phyloP scores from a whole-genome alignment of 2,329 filamentous ascomycete genomes.

The Cyclaneusma minus region DNA sequence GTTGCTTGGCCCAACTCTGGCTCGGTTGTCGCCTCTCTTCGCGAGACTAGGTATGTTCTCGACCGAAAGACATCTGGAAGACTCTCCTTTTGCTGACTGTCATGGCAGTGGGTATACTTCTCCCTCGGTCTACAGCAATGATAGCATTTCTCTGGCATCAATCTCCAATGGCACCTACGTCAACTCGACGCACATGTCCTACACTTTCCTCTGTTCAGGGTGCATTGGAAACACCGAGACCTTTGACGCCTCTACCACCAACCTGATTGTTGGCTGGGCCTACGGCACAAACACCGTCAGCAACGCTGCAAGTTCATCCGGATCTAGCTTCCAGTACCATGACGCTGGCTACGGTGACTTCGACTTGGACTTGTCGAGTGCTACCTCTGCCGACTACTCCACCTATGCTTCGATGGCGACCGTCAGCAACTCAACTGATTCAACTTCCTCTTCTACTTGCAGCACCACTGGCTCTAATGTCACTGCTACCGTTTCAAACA shows the following conservation, averaged over 20 bases:
- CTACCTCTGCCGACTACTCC: conserved; percentile 6
- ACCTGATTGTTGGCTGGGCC: conserved; percentile 12
- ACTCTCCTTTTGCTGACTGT: not conserved
- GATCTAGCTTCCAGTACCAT: conserved; percentile 8
- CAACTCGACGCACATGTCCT: conserved; percentile 35
- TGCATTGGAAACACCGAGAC: no score
- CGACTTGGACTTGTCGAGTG: conserved; percentile 5
- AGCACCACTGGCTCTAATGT: no score
- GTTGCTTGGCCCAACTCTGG: conserved; percentile 32
- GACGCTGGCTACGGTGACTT: conserved; percentile 8
- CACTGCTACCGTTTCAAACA: conserved; percentile 9
- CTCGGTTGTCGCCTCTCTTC: conserved; percentile 23
- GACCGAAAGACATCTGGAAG: no score
- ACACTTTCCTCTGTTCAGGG: conserved; percentile 35
- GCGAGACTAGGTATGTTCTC: conserved; percentile 20
- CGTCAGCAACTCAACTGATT: no score
- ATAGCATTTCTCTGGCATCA: conserved; percentile 23
- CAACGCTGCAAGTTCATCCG: conserved; percentile 6
- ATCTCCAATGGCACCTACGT: conserved; percentile 35
- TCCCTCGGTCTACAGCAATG: conserved; percentile 26
- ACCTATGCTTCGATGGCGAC: conserved; percentile 8
- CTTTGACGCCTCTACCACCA: conserved; percentile 19
- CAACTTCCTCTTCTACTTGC: no score
- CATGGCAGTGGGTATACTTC: conserved; percentile 26
- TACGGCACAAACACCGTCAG: conserved; percentile 4